These are phyloP conservation scores for Aureobasidium sp. DNA, from an alignment of 2,329 filamentous ascomycete species.

Conservation along the genomic window DNA sequence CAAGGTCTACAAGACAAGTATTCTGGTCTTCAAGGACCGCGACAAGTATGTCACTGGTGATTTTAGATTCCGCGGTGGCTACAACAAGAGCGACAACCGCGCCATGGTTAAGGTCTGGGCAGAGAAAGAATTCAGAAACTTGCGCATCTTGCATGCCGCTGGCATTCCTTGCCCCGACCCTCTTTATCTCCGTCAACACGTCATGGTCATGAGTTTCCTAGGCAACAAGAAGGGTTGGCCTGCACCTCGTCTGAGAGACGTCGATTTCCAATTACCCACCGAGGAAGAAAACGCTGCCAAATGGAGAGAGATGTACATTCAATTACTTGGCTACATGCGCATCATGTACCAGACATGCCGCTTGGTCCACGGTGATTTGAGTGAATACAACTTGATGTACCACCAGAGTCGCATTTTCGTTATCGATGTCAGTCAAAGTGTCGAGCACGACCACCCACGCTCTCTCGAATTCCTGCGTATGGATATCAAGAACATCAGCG, in stretches of 20 bases:
- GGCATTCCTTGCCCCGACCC: constrained; percentile 89
- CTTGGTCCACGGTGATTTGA: constrained; percentile 91
- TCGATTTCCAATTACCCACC: constrained; percentile 51
- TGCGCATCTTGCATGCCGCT: constrained; percentile 72
- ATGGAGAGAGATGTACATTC: constrained; percentile 72
- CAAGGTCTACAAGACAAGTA: constrained; percentile 98
- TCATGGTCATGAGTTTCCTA: constrained; percentile 89
- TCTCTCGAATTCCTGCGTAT: constrained; percentile 91
- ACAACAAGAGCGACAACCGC: constrained; percentile 88
- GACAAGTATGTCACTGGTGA: constrained; percentile 95
- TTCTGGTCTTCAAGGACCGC: constrained; percentile 94
- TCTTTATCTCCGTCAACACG: constrained; percentile 81
- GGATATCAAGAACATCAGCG: constrained; percentile 95
- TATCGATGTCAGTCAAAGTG: constrained; percentile 95
- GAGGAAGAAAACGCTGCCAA: constrained; percentile 52
- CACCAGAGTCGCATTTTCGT: constrained; percentile 75
- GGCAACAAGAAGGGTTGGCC: constrained; percentile 81
- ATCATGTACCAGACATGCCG: constrained; percentile 86
- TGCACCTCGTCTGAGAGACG: constrained; percentile 81
- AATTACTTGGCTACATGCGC: constrained; percentile 82
- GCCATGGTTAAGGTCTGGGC: constrained; percentile 99
- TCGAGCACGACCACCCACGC: constrained; percentile 91
- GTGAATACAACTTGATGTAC: constrained; percentile 97
- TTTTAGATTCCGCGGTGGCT: constrained; percentile 80
- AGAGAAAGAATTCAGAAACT: constrained; percentile 94